Conservation (phyloP, 2,329 filamentous ascomycete genomes). For the Microsporum ferrugineum region DNA sequence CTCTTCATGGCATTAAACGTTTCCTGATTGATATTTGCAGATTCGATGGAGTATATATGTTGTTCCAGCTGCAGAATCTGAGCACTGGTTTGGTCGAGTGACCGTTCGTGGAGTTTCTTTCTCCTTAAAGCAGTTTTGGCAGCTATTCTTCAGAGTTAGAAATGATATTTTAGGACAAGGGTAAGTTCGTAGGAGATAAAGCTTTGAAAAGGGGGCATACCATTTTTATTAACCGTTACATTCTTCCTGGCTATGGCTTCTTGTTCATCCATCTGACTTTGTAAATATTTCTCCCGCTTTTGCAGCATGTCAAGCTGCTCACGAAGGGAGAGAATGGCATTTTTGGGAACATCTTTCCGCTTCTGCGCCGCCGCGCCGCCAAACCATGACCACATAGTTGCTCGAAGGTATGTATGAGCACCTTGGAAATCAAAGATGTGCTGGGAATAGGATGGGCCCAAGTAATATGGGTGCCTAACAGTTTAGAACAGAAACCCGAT, state of each 20-base stretch:
- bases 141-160: constrained; percentile 42
- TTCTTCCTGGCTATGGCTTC: constrained; percentile 81
- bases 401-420: not conserved
- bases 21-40: constrained; percentile 97
- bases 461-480: not conserved
- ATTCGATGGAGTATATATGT: constrained; percentile 93
- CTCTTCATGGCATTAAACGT: constrained; percentile 89
- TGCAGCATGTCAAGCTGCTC: constrained; percentile 93
- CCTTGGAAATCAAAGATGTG: not conserved
- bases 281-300: constrained; percentile 85
- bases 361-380: constrained; percentile 71
- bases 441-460: not conserved
- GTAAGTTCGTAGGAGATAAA: not conserved
- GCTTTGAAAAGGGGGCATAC: constrained; percentile 42
- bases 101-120: constrained; percentile 90
- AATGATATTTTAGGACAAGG: not conserved
- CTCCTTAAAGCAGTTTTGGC: constrained; percentile 81
- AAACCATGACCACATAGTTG: constrained; percentile 72
- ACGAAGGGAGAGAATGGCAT: constrained; percentile 80
- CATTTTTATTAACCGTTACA: constrained; percentile 76
- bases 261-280: constrained; percentile 87
- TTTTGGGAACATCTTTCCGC: constrained; percentile 89
- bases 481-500: not conserved
- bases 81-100: constrained; percentile 75
- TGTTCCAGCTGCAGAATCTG: constrained; percentile 90